A percentile compares a stretch with the other conserved stretches of the same genome.
These are phyloP conservation scores for Talaromyces adpressus DNA, from an alignment of 495 filamentous ascomycete species.

Conservation along the genomic window DNA sequence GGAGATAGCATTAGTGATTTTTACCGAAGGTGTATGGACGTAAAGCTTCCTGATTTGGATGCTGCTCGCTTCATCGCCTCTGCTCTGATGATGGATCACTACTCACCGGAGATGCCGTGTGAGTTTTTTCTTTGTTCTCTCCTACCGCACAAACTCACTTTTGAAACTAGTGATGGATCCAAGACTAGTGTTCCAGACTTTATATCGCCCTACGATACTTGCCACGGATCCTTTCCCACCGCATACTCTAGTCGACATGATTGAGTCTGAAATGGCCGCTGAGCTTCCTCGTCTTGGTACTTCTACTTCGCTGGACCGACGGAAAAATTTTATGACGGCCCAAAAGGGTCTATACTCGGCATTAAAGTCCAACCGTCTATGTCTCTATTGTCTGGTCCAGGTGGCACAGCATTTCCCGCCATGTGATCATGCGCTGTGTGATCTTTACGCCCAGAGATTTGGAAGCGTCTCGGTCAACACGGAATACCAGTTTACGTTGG, in stretches of 20 bases:
- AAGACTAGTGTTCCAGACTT: conserved; percentile 13
- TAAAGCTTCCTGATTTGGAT: neutral
- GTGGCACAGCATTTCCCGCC: neutral
- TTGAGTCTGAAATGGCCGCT: neutral
- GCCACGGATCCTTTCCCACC: neutral
- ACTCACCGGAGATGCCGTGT: conserved; percentile 23
- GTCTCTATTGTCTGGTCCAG: neutral
- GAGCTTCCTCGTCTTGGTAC: neutral
- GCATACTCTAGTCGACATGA: neutral
- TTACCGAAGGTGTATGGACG: neutral
- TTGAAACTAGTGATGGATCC: conserved; percentile 13
- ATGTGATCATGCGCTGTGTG: no score
- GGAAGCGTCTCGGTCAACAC: no score
- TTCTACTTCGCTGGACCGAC: neutral
- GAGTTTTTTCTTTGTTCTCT: conserved; percentile 7
- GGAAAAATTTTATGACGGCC: neutral
- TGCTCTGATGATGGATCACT: conserved; percentile 24
- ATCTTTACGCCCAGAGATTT: no score
- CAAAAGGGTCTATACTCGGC: neutral
- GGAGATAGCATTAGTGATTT: neutral
- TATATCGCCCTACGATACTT: conserved; percentile 11
- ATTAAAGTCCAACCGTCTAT: neutral
- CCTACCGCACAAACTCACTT: conserved; percentile 1
- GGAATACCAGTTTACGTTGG: no score
- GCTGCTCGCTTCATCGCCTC: conserved; percentile 19